Evolutionary conservation across 208 protist genomes (phyloP).

Genomic region (Phytomonas francai): DNA sequence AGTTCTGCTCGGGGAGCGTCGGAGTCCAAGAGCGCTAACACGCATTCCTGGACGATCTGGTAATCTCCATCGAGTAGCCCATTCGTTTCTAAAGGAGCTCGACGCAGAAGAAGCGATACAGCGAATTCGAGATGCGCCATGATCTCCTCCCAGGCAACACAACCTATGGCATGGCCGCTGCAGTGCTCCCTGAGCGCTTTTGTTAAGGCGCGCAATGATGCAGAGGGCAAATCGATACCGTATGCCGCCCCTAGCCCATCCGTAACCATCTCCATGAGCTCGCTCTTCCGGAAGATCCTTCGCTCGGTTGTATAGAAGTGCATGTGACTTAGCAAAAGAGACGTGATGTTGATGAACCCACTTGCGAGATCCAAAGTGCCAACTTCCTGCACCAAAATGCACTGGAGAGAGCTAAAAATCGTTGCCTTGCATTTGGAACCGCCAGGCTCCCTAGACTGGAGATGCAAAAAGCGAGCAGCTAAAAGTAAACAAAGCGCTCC

Average conservation of each 20-base stretch:
- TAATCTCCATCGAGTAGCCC: background rate
- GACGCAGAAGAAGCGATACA: background rate
- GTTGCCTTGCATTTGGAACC: background rate
- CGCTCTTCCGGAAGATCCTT: background rate
- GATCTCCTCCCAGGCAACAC: background rate
- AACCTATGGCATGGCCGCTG: background rate
- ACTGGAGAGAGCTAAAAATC: background rate
- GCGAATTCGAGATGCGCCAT: background rate
- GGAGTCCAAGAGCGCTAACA: background rate
- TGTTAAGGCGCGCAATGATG: background rate
- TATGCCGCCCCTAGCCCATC: background rate
- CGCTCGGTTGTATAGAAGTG: slow-evolving; percentile 8
- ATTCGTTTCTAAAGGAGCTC: background rate
- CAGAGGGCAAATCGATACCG: background rate
- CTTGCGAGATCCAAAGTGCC: background rate
- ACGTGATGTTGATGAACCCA: slow-evolving; percentile 9
- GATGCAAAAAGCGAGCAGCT: background rate
- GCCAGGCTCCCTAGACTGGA: background rate
- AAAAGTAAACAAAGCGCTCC: slow-evolving; percentile 10
- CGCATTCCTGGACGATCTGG: background rate
- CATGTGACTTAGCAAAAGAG: slow-evolving; percentile 10
- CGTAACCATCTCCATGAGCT: background rate
- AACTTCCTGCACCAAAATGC: background rate
- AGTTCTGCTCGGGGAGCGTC: background rate
- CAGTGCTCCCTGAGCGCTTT: background rate